Base-by-base conservation (phyloP, 2,329 filamentous ascomycete species). In the Cladophialophora immunda region DNA sequence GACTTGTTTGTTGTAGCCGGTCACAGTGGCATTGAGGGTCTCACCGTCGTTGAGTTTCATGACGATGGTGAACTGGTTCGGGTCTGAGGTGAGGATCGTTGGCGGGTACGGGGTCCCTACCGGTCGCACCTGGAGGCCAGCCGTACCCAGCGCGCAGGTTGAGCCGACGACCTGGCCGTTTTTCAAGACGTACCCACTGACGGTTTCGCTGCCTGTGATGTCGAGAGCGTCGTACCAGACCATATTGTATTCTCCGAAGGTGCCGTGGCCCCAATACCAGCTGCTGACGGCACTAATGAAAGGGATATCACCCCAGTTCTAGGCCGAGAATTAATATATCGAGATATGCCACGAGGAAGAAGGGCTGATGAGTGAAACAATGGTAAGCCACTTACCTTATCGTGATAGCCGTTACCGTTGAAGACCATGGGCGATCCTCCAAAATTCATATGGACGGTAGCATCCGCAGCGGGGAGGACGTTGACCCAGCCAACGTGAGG, bases 261-360 rank as follows among this genome's bases (percentile, higher is more conserved):
- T 74, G 3, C 74, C 81, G 64, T 82, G 82, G n/a, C 82, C 81
- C 80, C 80, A 83, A 70, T 82, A 81, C 78, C 80, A 82, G 34
- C 74, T 78, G 34, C 67, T 62, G 8, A 79, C 71, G 17, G 70
- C 74, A 4, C 73, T 62, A 11, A 62, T 32, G 62, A 83, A 80
- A 1, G 80, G 77, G 30, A 67, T 50, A 9, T 22, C 74, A 4
- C 77, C 77, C 81, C 81, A 83, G 68, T 83, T 83, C 80, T 50
- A 25, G 17, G 4, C 5, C 19, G 45, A 41, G 17, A 19, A 41
- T n/a, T n/a, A n/a, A n/a, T n/a, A n/a, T 41, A 41, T 50, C 3
- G 25, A 9, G 11, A 50, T 50, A 7, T 41, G 45, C 19, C 19
- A 50, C 19, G 22, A 22, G 19, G 45, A 25, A 11, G 25, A 1